Evolutionary conservation across 148 eudicot species (phyloP).

Genomic region (Fagopyrum tataricum): DNA sequence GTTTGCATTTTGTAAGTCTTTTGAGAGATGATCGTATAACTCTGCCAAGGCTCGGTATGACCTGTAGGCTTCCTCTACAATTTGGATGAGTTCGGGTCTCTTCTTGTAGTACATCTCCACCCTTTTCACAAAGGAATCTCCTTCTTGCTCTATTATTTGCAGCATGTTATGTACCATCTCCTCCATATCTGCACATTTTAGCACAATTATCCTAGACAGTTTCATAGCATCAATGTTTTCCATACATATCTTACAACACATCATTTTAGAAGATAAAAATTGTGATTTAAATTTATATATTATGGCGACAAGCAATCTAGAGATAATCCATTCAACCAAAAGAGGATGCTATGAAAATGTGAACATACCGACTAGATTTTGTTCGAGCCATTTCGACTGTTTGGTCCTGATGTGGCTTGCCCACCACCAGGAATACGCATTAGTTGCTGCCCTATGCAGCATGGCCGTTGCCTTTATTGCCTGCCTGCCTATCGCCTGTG

Average conservation of each 20-base stretch:
- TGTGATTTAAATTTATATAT: background rate
- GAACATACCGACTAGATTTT: slow-evolving; percentile 15
- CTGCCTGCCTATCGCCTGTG: background rate
- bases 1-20: slow-evolving; percentile 71
- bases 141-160: slow-evolving; percentile 77
- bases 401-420: slow-evolving; percentile 22
- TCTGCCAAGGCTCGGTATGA: slow-evolving; percentile 81
- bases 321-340: background rate
- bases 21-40: slow-evolving; percentile 73
- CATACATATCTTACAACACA: too few relatives aligned
- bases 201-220: background rate
- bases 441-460: slow-evolving; percentile 19
- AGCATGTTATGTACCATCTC: slow-evolving; percentile 66
- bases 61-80: slow-evolving; percentile 71
- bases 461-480: slow-evolving; percentile 11
- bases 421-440: slow-evolving; percentile 22
- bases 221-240: background rate
- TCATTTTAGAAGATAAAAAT: background rate
- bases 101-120: slow-evolving; percentile 91
- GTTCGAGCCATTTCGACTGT: slow-evolving; percentile 21
- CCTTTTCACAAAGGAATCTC: slow-evolving; percentile 71
- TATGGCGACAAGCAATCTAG: background rate
- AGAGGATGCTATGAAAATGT: background rate
- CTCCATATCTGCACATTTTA: slow-evolving; percentile 59
- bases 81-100: slow-evolving; percentile 66